These are phyloP conservation scores for Shiraia bambusicola DNA, from an alignment of 2,329 filamentous ascomycete genomes.

Conservation along the genomic window DNA sequence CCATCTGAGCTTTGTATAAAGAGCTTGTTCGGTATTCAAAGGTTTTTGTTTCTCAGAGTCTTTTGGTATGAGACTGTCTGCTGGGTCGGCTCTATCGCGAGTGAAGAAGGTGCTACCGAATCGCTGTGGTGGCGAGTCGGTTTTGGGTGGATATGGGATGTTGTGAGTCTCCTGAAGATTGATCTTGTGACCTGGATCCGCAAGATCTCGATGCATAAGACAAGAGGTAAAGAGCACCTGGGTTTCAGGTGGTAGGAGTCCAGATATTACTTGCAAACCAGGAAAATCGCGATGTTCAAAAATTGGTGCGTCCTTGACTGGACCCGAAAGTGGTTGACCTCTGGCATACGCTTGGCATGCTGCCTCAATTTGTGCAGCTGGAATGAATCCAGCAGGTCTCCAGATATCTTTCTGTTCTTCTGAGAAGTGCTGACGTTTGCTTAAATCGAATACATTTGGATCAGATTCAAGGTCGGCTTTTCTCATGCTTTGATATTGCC, in stretches of 20 bases:
- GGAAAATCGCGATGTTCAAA: constrained; percentile 44
- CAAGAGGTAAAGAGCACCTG: constrained; percentile 72
- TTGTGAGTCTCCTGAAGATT: constrained; percentile 83
- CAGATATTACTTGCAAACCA: constrained; percentile 73
- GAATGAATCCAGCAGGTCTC: constrained; percentile 29
- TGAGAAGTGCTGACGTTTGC: constrained; percentile 31
- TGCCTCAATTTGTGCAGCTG: constrained; percentile 30
- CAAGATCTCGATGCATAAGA: constrained; percentile 76
- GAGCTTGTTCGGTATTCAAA: constrained; percentile 68
- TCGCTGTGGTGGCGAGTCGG: constrained; percentile 36
- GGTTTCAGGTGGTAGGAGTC: constrained; percentile 68
- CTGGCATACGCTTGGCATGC: constrained; percentile 37
- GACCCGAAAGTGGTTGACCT: constrained; percentile 22
- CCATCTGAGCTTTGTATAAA: constrained; percentile 86
- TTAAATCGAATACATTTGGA: constrained; percentile 47
- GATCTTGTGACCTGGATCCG: constrained; percentile 73
- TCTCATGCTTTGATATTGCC: constrained; percentile 62
- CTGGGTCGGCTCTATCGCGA: constrained; percentile 28
- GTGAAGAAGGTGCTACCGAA: constrained; percentile 39
- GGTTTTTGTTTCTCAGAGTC: constrained; percentile 71
- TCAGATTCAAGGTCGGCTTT: constrained; percentile 54
- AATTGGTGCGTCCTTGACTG: constrained; percentile 29
- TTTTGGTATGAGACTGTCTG: constrained; percentile 56
- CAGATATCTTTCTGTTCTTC: constrained; percentile 36
- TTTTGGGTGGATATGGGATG: constrained; percentile 59